Evolutionary conservation across 345 rosid species (phyloP).

Genomic region (Eucalyptus erythrocorys): DNA sequence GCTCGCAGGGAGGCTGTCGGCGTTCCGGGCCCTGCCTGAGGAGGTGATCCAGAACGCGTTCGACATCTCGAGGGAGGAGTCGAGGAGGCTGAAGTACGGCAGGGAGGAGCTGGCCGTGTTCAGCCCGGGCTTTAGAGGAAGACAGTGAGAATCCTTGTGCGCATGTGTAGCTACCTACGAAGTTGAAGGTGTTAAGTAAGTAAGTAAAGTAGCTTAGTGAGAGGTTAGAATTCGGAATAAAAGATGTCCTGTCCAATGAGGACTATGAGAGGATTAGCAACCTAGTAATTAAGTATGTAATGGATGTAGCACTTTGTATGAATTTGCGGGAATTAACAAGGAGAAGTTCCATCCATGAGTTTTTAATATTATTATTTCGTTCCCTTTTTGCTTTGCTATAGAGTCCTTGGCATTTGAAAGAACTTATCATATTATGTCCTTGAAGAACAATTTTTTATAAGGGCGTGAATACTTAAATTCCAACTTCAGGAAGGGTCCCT

Average conservation of each 20-base stretch:
- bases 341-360: background rate
- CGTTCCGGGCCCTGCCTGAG: slow-evolving; percentile 9
- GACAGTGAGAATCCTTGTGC: background rate
- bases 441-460: background rate
- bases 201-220: background rate
- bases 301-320: background rate
- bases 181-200: background rate
- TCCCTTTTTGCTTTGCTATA: background rate
- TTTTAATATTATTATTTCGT: background rate
- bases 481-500: background rate
- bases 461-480: background rate
- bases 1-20: slow-evolving; percentile 15
- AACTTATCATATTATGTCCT: background rate
- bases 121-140: background rate
- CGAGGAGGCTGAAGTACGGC: slow-evolving; percentile 13
- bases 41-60: slow-evolving; percentile 19
- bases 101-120: slow-evolving; percentile 6
- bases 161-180: background rate
- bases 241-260: background rate
- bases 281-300: background rate
- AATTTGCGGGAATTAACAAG: background rate
- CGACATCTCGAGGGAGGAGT: slow-evolving; percentile 16
- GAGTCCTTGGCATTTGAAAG: background rate
- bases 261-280: background rate
- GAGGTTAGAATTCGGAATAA: background rate